A percentile compares a stretch with the other conserved stretches of the same genome.
These are phyloP conservation scores for Populus hybrid DNA, from an alignment of 441 rosid species.

Conservation along the genomic window DNA sequence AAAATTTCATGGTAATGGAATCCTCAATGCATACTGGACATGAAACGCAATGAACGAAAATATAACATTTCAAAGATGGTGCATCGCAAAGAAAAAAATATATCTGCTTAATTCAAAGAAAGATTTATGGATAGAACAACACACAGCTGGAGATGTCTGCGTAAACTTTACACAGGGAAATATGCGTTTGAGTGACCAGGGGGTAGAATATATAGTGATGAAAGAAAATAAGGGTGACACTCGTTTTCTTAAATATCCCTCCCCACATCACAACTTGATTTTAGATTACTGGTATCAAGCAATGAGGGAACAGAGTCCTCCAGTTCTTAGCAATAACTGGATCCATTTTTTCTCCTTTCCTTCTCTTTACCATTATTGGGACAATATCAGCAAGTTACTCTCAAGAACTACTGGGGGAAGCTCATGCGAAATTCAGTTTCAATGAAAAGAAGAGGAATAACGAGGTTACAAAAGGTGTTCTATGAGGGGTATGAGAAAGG, in stretches of 20 bases:
- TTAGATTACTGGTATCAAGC: too few species aligned
- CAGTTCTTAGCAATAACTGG: too few species aligned
- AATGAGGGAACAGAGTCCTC: too few species aligned
- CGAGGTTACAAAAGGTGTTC: background rate
- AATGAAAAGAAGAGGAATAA: background rate
- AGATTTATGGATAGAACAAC: background rate
- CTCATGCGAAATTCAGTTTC: background rate
- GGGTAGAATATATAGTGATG: background rate
- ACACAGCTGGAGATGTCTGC: background rate
- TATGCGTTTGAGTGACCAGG: background rate
- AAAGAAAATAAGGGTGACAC: background rate
- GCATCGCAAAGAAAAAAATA: too few species aligned
- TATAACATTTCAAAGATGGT: background rate
- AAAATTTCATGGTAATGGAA: background rate
- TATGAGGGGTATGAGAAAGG: background rate
- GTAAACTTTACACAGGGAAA: background rate
- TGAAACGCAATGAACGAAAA: conserved; percentile 1
- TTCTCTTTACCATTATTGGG: background rate
- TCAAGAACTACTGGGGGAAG: background rate
- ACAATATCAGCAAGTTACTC: background rate
- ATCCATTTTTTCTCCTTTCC: background rate
- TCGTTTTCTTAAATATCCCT: background rate
- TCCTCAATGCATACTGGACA: background rate
- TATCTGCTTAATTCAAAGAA: too few species aligned
- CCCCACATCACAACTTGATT: background rate